Conservation (phyloP, 2,329 filamentous ascomycete genomes). For the Claviceps monticola region DNA sequence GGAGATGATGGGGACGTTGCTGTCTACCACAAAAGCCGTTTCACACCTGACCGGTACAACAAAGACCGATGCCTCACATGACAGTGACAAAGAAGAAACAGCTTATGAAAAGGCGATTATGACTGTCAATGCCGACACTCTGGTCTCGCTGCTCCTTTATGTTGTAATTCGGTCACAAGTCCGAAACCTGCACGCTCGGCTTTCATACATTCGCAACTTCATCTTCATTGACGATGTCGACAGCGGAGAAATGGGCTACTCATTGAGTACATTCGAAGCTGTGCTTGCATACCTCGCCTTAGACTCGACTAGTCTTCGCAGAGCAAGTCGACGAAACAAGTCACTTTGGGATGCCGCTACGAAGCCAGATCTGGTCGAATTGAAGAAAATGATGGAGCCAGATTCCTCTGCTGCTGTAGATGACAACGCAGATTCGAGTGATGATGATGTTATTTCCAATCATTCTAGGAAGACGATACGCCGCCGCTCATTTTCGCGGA, state of each 20-base stretch:
- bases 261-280: conserved; percentile 88
- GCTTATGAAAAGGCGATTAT: conserved; percentile 40
- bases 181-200: conserved; percentile 70
- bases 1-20: conserved; percentile 72
- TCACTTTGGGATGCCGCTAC: conserved; percentile 77
- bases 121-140: conserved; percentile 69
- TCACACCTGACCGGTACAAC: conserved; percentile 51
- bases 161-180: conserved; percentile 88
- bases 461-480: conserved; percentile 31
- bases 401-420: conserved; percentile 35
- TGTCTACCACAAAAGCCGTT: conserved; percentile 71
- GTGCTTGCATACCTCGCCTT: conserved; percentile 77
- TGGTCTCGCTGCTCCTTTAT: conserved; percentile 81
- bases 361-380: conserved; percentile 59
- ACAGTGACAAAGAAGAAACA: conserved; percentile 15
- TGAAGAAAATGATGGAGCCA: conserved; percentile 70
- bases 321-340: conserved; percentile 75
- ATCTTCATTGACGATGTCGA: conserved; percentile 98
- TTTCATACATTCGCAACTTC: conserved; percentile 94
- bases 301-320: conserved; percentile 69
- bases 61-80: conserved; percentile 18
- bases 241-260: conserved; percentile 90
- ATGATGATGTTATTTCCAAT: conserved; percentile 36
- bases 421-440: conserved; percentile 25
- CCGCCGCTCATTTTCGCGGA: conserved; percentile 34